Evolutionary conservation across 805 yeast genomes (phyloP), one percentile per base, ranked within the genome.

Genomic region (Tetrapisispora phaffii): DNA sequence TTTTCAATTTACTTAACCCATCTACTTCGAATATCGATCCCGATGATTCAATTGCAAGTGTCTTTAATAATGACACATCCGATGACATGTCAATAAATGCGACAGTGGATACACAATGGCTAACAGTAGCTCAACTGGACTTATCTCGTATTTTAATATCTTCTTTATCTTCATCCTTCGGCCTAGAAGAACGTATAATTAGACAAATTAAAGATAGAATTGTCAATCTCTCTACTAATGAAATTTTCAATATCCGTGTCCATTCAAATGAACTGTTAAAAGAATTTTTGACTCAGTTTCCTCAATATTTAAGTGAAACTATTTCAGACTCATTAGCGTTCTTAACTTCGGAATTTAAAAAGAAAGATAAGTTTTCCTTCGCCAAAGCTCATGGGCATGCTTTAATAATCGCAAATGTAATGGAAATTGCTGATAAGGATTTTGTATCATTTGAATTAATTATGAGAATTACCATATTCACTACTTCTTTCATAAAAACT

Each of bases 361-460:
- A 47, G 15, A 48, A 51, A 7, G 56, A 54, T 1, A 43, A 35
- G 9, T 58, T 65, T 23, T 50, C 58, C 15, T 67, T 61, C 45
- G 45, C 61, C 6, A 63, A 54, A 39, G 58, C 66, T 12, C 71
- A 70, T 48, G 74, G 75, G 0, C 59, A 63, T 47, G 64, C 73
- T 0, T 53, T 68, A 34, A 52, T 69, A 10, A 57, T 71, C 17
- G 65, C 74, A 2, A 68, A 59, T 41, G 41, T 68, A 22, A 56
- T 69, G 1, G 55, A 58, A 8, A 48, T 58, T 6, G 64, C 71
- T 1, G 64, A 65, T 33, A 61, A 62, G 29, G 71, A 70, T 42
- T 72, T 70, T 51, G 74, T 74, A 6, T 65, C 79, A 2, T 61
- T 66, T 32, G 71, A 69, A 26, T 54, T 74, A 16, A 63, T 76